phyloP scores from a whole-genome alignment of 495 filamentous ascomycete genomes.

The Stereocaulon alpinum region DNA sequence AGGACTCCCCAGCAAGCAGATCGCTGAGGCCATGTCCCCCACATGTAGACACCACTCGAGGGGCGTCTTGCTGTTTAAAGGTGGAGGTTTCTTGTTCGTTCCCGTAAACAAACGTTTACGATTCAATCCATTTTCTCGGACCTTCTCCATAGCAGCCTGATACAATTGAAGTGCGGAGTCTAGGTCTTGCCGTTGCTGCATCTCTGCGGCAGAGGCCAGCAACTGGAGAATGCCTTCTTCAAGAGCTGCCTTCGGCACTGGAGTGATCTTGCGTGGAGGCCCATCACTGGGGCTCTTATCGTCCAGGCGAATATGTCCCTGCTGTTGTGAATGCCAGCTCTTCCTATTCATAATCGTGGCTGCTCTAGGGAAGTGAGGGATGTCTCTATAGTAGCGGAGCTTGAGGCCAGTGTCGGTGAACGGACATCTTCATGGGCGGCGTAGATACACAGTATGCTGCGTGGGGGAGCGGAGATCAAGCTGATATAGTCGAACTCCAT shows the following conservation, averaged over 20 bases:
- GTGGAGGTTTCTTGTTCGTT: slow-evolving; percentile 14
- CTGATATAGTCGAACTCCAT: no score
- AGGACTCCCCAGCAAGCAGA: slow-evolving; percentile 10
- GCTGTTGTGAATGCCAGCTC: slow-evolving; percentile 13
- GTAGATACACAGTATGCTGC: no score
- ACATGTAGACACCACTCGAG: slow-evolving; percentile 14
- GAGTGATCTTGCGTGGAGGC: slow-evolving; percentile 5
- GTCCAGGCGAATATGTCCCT: slow-evolving; percentile 8
- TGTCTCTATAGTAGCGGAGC: no score
- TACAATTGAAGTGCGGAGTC: slow-evolving; percentile 15
- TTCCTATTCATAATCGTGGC: not conserved
- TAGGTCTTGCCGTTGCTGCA: slow-evolving; percentile 16
- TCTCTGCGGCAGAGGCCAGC: slow-evolving; percentile 14
- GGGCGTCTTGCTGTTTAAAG: slow-evolving; percentile 12
- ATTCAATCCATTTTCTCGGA: slow-evolving; percentile 9
- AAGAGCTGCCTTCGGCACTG: slow-evolving; percentile 11
- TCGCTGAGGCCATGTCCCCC: slow-evolving; percentile 12
- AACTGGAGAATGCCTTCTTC: slow-evolving; percentile 15
- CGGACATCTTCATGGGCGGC: no score
- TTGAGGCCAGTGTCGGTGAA: no score
- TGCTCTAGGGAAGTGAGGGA: not conserved
- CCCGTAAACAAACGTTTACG: slow-evolving; percentile 10
- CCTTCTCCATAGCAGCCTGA: slow-evolving; percentile 15
- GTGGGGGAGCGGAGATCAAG: no score
- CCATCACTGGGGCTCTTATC: slow-evolving; percentile 6